Percentiles rank a stretch among this genome's conserved stretches.
phyloP scores from a whole-genome alignment of 352 stramenopile genomes.

The Phytophthora cryptogea region DNA sequence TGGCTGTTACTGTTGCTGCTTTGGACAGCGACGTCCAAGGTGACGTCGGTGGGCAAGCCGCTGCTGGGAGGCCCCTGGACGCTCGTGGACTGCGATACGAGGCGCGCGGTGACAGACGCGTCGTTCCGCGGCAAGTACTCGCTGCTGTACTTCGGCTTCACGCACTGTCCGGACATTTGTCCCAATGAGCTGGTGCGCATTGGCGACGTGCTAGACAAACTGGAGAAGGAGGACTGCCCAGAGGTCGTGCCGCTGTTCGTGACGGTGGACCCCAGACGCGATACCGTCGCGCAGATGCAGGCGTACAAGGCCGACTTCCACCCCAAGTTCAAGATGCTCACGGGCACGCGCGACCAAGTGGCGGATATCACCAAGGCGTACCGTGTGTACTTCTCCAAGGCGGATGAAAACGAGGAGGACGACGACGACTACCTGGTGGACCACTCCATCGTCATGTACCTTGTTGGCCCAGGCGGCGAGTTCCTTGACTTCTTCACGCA shows the following conservation, averaged over 20 bases:
- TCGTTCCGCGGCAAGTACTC: conserved; percentile 94
- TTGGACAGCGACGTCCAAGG: conserved; percentile 76
- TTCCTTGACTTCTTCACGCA: conserved; percentile 99
- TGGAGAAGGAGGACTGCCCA: conserved; percentile 68
- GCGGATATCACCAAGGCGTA: conserved; percentile 98
- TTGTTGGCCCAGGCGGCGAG: conserved; percentile 95
- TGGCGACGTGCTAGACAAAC: conserved; percentile 93
- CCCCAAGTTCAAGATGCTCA: conserved; percentile 89
- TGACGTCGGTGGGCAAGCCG: conserved; percentile 91
- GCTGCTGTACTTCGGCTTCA: conserved; percentile 99
- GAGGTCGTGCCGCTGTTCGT: conserved; percentile 96
- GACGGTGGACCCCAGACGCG: conserved; percentile 96
- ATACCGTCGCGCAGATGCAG: conserved; percentile 96
- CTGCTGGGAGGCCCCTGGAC: conserved; percentile 93
- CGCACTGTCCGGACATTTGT: conserved; percentile 99
- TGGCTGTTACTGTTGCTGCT: conserved; percentile 9
- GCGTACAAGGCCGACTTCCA: conserved; percentile 95
- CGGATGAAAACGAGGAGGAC: conserved; percentile 92
- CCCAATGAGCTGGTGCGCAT: conserved; percentile 99
- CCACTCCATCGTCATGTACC: conserved; percentile 99
- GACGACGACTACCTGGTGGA: conserved; percentile 99
- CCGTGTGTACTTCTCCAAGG: conserved; percentile 99
- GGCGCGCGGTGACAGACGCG: conserved; percentile 89
- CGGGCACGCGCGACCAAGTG: conserved; percentile 94
- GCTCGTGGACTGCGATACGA: conserved; percentile 90